Base-by-base conservation (phyloP, 2,329 filamentous ascomycete species). In the Reticulascus tulasneorum region DNA sequence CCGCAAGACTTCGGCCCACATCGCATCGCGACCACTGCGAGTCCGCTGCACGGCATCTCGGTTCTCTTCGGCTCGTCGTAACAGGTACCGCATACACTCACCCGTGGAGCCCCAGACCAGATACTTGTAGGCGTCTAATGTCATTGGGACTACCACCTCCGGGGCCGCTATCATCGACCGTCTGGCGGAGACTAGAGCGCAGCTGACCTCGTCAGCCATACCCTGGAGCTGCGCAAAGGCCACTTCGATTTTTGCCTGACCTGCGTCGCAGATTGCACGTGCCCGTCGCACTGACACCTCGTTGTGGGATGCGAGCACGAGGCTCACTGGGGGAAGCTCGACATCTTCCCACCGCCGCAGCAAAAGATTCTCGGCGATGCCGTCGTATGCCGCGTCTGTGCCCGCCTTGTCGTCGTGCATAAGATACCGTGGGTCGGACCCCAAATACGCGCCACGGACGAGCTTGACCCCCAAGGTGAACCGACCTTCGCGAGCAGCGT, bases 131-230 rank as follows among this genome's bases (percentile, higher is more conserved):
- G 69, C 69, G 35, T 63, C 58, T 1, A 68, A 55, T 3, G 44
- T 37, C 21, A n/a, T n/a, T n/a, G n/a, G n/a, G 20, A 20, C 30
- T 19, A 16, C 28, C 28, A 12, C 21, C 17, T 29, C 12, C 17
- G 17, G 24, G 9, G 5, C 16, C 25, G 24, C n/a, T 9, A 18
- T 9, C 5, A 23, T 20, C 5, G 24, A 24, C 19, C 19, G 29
- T 13, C 34, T 38, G 10, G 50, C 47, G 23, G 49, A 47, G 13
- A 73, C 54, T 11, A 82, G 62, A 55, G 79, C 76, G 54, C 77
- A 82, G 56, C 83, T 88, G 34, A 97, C 80, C 56, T 96, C 90
- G 50, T 97, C 91, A 2, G 91, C 91, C 91, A 97, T 97, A 25
- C 91, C 45, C 33, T 47, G 43, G 12, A 51, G 45, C 23, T 59